Evolutionary conservation across 345 rosid species (phyloP).

Genomic region (Angophora floribunda): DNA sequence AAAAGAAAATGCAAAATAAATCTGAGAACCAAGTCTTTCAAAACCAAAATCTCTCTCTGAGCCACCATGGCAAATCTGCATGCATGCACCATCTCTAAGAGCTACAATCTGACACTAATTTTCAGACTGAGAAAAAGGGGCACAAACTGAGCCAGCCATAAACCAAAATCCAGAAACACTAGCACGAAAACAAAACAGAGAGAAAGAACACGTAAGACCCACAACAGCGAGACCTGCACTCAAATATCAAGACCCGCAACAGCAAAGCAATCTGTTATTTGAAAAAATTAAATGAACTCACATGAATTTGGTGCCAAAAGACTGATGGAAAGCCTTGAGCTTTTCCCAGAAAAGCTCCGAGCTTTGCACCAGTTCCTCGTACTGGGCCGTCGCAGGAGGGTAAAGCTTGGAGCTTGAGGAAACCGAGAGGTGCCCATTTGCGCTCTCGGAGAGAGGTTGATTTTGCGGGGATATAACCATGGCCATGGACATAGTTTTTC

Average conservation of each 20-base stretch:
- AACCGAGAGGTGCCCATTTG: constrained; percentile 19
- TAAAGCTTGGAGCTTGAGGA: constrained; percentile 1
- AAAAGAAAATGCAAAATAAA: background rate
- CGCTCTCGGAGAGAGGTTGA: constrained; percentile 9
- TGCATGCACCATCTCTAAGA: background rate
- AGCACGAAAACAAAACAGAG: background rate
- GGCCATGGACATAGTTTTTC: background rate
- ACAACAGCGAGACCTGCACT: background rate
- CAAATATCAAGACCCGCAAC: background rate
- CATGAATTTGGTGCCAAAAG: constrained; percentile 45
- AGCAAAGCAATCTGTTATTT: background rate
- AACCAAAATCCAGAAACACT: background rate
- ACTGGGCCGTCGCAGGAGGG: constrained; percentile 39
- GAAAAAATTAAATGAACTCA: constrained; percentile 5
- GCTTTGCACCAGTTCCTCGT: constrained; percentile 51
- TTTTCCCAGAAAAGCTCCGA: constrained; percentile 69
- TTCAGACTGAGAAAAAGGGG: background rate
- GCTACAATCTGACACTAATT: background rate
- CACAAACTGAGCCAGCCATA: background rate
- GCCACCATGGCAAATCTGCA: background rate
- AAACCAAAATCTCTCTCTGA: background rate
- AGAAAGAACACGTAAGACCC: background rate
- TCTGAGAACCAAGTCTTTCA: background rate
- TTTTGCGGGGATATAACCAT: constrained; percentile 1
- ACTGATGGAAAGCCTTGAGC: constrained; percentile 42